These are phyloP conservation scores for Camelina hispida DNA, from an alignment of 345 rosid genomes.

Conservation along the genomic window DNA sequence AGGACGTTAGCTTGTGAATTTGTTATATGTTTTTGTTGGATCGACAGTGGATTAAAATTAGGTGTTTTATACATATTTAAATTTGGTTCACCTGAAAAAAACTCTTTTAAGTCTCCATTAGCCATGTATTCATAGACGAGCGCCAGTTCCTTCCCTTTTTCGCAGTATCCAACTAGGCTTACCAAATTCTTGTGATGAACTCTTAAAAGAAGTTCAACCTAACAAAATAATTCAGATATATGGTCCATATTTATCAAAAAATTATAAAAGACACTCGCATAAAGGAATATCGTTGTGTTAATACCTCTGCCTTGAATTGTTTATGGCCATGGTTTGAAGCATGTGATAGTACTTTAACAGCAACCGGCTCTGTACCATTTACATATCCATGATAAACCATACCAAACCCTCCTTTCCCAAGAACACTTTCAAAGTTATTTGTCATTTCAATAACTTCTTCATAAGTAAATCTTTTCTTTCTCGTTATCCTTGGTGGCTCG, in stretches of 20 bases:
- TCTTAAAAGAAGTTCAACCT: neutral
- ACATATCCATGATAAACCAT: constrained; percentile 4
- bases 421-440: neutral
- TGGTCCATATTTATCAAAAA: neutral
- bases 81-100: neutral
- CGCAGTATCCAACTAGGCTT: neutral
- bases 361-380: neutral
- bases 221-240: neutral
- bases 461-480: neutral
- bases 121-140: neutral
- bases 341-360: neutral
- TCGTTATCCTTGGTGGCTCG: neutral
- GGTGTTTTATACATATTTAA: neutral
- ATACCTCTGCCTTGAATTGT: neutral
- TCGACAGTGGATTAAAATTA: neutral
- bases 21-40: neutral
- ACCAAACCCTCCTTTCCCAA: neutral
- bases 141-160: neutral
- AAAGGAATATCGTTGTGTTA: neutral
- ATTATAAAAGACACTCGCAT: neutral
- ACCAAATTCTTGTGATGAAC: neutral
- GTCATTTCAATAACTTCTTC: neutral
- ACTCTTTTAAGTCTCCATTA: neutral
- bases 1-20: neutral
- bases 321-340: neutral